Conservation (phyloP, 441 rosid genomes). For the Dalechampia spathulata region DNA sequence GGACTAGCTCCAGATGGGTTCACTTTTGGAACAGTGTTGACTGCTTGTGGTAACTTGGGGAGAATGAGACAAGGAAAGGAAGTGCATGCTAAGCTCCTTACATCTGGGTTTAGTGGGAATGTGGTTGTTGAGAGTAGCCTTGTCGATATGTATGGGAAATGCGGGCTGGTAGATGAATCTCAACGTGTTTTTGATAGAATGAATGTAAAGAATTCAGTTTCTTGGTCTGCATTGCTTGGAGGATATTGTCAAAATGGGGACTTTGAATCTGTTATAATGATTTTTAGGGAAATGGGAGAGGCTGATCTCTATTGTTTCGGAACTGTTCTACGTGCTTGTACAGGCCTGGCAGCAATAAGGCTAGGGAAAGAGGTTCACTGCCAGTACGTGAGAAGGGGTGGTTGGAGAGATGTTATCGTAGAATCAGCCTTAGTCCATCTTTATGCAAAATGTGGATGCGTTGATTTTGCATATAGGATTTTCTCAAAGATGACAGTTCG, state of each 20-base stretch:
- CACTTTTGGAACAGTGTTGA: constrained; percentile 64
- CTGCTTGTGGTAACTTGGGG: constrained; percentile 71
- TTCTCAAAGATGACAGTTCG: constrained; percentile 39
- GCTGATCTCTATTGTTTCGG: constrained; percentile 70
- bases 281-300: constrained; percentile 46
- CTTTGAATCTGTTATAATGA: constrained; percentile 42
- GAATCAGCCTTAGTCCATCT: constrained; percentile 86
- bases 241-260: constrained; percentile 72
- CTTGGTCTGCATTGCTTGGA: constrained; percentile 73
- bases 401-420: constrained; percentile 55
- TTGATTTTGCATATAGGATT: constrained; percentile 46
- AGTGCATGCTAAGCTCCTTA: constrained; percentile 55
- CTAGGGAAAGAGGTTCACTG: constrained; percentile 84
- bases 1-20: constrained; percentile 53
- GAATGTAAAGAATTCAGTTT: constrained; percentile 50
- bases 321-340: constrained; percentile 76
- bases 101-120: constrained; percentile 40
- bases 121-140: constrained; percentile 74
- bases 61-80: constrained; percentile 66
- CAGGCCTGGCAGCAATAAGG: constrained; percentile 60
- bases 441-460: constrained; percentile 71
- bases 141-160: constrained; percentile 91
- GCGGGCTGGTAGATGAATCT: constrained; percentile 44
- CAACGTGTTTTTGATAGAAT: constrained; percentile 59
- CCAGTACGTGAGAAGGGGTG: constrained; percentile 66